Base-by-base conservation (phyloP, 1,139 yeast species). In the Suhomyces maxii region DNA sequence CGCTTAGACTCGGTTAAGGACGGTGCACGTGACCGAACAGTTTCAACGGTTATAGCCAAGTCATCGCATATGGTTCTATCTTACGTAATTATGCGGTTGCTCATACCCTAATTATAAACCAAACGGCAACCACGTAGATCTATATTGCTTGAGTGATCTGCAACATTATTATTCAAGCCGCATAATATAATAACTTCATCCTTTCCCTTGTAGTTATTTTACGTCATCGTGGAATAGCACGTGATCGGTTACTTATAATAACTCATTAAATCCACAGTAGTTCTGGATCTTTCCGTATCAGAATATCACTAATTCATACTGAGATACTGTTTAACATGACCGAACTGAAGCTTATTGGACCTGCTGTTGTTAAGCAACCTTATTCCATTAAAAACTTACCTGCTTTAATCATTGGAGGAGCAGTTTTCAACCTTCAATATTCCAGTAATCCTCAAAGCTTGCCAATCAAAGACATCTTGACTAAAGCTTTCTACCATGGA, bases 351-450 rank as follows among this genome's bases (percentile, higher is more conserved):
- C 34, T 50, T 13, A 49, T 52, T 23, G 53, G 52, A 8, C 37
- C 39, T 10, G 32, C 53, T 26, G 44, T 23, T 36, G 56, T 53
- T 14, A 36, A 26, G 26, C 25, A 49, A n/a, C 71, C 63, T 1
- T 58, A 63, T 42, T 55, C 64, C 26, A 65, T 67, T 37, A 52
- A 48, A 26, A 63, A 71, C 40, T 60, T 80, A 6, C 84, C 91
- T 0, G 83, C 85, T 0, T 64, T 90, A 44, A 71, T 89, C 12
- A 68, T 89, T 3, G 97, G 97, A 0, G 96, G 96, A 0, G 96
- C 96, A 0, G 86, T 87, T 2, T 84, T 89, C 71, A 89, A 88
- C 65, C 75, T 80, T 18, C 95, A 85, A 58, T 90, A 89, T 69
- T 79, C 84, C 48, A 80, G 76, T 11, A 75, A 85, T 54, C 96